Base-by-base conservation (phyloP, 2,329 filamentous ascomycete species). In the Domatiomyces globalis region DNA sequence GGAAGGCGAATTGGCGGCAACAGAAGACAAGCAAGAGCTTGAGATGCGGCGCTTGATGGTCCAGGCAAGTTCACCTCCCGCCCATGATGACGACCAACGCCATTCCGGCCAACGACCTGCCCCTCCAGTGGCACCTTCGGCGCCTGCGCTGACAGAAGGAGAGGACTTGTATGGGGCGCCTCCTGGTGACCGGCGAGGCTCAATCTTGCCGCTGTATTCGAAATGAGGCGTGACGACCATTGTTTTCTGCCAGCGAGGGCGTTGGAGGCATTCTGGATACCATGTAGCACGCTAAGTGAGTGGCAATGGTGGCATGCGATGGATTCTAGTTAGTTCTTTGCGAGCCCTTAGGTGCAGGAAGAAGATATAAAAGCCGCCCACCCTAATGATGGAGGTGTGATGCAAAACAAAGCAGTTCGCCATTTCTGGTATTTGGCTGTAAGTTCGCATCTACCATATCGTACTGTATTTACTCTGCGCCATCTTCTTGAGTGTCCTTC, bases 11-110 rank as follows among this genome's bases (percentile, higher is more conserved):
- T 49, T 59, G 46, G 45, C 54, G 29, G 50, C 49, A 2, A 70
- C 71, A 0, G 85, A 92, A 51, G 89, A 94, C 65, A 92, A 94
- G 65, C 80, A 83, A 59, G 87, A 94, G 63, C 70, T 87, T 5
- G 84, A 89, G 63, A 73, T 81, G 18, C 76, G 71, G 51, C 72
- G 81, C 39, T 65, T 86, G n/a, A 70, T 84, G 54, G 70, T 73
- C 49, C 76, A 84, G 60, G 78, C 78, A 6, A 84, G 81, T 63
- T 77, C 78, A 7, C 83, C 83, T 2, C 66, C 69, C n/a, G 9
- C 39, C 22, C 58, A 54, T 27, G 56, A 59, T 33, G 52, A 48
- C 20, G 48, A 18, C 2, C 53, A 53, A 17, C 60, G 63, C 27
- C 58, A 60, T 47, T 55, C 45, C 51, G 51, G 50, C 43, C 43